Evolutionary conservation across 768 basidiomycete species (phyloP), one percentile per base, ranked within the genome.

Genomic region (Dioszegia aurantiaca): DNA sequence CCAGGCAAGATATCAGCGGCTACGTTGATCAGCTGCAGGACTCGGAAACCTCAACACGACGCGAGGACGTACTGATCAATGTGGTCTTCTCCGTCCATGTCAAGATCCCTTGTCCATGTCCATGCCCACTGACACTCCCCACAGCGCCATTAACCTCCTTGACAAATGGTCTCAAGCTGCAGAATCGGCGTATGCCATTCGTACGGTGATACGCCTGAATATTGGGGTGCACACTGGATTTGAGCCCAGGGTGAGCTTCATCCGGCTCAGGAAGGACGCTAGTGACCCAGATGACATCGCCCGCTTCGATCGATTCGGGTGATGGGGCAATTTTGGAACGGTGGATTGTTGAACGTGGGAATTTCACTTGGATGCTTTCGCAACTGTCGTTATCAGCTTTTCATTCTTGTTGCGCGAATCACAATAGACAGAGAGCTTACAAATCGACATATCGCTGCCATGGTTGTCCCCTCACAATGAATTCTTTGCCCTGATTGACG

Each of bases 381-480:
- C 89, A 90, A 79, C 72, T 73, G 36, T 88, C 90, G 9, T 42
- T 2, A 46, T 48, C 42, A 52, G 23, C 36, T n/a, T n/a, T 11
- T 53, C n/a, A n/a, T n/a, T n/a, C n/a, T n/a, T n/a, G n/a, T n/a
- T n/a, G n/a, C n/a, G n/a, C n/a, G n/a, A n/a, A n/a, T n/a, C n/a
- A n/a, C n/a, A n/a, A n/a, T n/a, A n/a, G n/a, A n/a, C n/a, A n/a
- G n/a, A 28, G 19, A 24, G 56, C 64, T 63, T 19, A 74, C 69
- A 74, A 71, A 21, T 69, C 73, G 12, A 63, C 61, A 43, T 68
- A 90, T 69, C 89, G 92, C 78, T 98, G 93, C 90, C 89, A 91
- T 69, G 91, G 90, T 69, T 86, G 88, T 1, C 92, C 94, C 43
- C 94, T 89, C 75, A 92, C 90, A 60, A 94, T 86, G 78, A 92